Base-by-base conservation (phyloP, 2,329 filamentous ascomycete species). In the Cladophialophora yegresii region DNA sequence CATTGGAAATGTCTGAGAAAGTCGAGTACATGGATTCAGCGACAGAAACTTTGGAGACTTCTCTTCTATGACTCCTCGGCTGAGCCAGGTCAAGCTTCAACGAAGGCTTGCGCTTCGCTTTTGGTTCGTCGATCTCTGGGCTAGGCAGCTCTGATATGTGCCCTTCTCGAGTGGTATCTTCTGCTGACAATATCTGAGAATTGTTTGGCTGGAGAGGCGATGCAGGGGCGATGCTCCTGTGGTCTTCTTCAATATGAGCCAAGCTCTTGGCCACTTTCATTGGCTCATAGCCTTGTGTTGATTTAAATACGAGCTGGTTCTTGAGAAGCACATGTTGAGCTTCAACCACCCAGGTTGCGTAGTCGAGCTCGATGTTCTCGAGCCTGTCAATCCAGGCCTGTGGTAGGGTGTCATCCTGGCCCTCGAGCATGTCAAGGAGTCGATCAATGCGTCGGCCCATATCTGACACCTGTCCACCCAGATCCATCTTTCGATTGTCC, bases 361-460 rank as follows among this genome's bases (percentile, higher is more conserved):
- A 96, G 32, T 88, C 85, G 10, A 83, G 81, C 75, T 99, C 95
- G 4, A 96, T 81, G 0, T 79, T 77, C 75, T 98, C 95, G 78
- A 98, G 89, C 4, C 88, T 84, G 71, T 96, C 91, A 62, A 98
- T 86, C 95, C 93, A 99, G 30, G 80, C 75, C 47, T 96, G 90
- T 0, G 95, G 95, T 9, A 99, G 80, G 0, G 89, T 91, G 72
- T 99, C 95, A 50, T 89, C 83, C 61, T 87, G 83, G 1, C 92
- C 93, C 76, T 98, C 95, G 1, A 98, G 82, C 33, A 86, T 84
- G 76, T 99, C 93, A 13, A 99, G 83, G 84, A 97, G 92, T 57
- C 83, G 85, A 75, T 99, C 95, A 66, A 98, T 82, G 45, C 87
- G 84, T 54, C 84, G 84, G 0, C 91, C 93, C 0, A 92, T 83